These are phyloP conservation scores for Aspergillus sp. DNA, from an alignment of 2,329 filamentous ascomycete species.

Conservation along the genomic window DNA sequence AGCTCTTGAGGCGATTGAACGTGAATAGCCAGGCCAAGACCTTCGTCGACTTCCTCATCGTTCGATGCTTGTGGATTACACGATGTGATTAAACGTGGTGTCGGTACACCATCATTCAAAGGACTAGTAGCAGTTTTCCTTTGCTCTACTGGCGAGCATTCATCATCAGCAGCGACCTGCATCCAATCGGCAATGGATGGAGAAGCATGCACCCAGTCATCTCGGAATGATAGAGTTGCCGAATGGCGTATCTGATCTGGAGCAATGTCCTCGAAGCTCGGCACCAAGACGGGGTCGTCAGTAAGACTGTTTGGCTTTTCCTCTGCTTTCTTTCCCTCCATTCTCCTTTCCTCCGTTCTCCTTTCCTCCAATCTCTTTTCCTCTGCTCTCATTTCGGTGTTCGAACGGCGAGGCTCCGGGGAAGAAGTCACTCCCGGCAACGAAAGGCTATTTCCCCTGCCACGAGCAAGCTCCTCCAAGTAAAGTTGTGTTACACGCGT, in stretches of 20 bases:
- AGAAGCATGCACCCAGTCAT: conserved; percentile 47
- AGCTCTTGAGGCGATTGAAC: conserved; percentile 26
- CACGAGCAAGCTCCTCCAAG: conserved; percentile 43
- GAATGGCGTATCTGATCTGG: conserved; percentile 25
- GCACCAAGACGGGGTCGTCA: conserved; percentile 32
- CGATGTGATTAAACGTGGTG: conserved; percentile 16
- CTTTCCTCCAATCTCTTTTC: conserved; percentile 7
- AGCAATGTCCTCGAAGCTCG: conserved; percentile 25
- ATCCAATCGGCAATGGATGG: conserved; percentile 48
- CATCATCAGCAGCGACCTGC: conserved; percentile 39
- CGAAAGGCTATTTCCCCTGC: conserved; percentile 20
- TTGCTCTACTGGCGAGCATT: conserved; percentile 31
- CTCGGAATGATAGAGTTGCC: conserved; percentile 40
- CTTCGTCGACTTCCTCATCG: conserved; percentile 24
- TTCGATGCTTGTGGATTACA: conserved; percentile 9
- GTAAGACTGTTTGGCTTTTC: conserved; percentile 22
- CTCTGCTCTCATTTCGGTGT: conserved; percentile 8
- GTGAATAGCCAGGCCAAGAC: conserved; percentile 43
- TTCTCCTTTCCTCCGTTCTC: conserved; percentile 13
- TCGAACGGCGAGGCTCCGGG: conserved; percentile 15
- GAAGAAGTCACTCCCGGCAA: conserved; percentile 14
- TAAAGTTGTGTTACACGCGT: conserved; percentile 53
- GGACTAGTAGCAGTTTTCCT: conserved; percentile 6
- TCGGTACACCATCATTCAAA: conserved; percentile 17
- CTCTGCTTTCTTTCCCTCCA: conserved; percentile 9